A percentile compares a stretch with the other conserved stretches of the same genome.
Evolutionary conservation across 352 stramenopile genomes (phyloP).

Genomic region (Pythium scleroteichum): DNA sequence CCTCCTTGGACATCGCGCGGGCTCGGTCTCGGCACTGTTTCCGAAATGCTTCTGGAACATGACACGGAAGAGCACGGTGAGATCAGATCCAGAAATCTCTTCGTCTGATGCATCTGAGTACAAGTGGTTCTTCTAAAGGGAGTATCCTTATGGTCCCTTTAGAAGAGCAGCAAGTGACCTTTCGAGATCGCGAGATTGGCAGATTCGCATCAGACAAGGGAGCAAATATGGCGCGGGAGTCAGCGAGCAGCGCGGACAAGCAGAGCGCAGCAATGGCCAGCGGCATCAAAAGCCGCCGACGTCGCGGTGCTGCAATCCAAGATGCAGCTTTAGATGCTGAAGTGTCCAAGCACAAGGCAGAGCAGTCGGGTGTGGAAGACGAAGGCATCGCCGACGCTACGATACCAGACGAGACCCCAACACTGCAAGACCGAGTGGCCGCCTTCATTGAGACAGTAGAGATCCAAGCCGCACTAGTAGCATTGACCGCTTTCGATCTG

Average conservation of each 20-base stretch:
- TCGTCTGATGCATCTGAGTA: slow-evolving; percentile 12
- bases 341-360: background rate
- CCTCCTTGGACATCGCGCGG: slow-evolving; percentile 42
- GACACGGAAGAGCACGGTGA: slow-evolving; percentile 6
- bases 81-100: slow-evolving; percentile 9
- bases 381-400: background rate
- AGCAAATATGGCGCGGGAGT: slow-evolving; percentile 17
- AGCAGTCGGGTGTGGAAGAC: background rate
- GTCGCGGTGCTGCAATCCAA: slow-evolving; percentile 12
- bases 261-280: background rate
- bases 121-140: slow-evolving; percentile 4
- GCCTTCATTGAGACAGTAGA: slow-evolving; percentile 58
- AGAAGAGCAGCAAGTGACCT: slow-evolving; percentile 16
- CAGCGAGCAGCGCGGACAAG: background rate
- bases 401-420: no score
- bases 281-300: background rate
- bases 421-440: background rate
- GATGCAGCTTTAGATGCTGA: background rate
- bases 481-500: slow-evolving; percentile 56
- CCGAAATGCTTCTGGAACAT: slow-evolving; percentile 29
- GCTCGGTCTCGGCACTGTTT: background rate
- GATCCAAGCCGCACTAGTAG: slow-evolving; percentile 46
- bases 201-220: background rate
- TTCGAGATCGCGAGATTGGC: slow-evolving; percentile 7
- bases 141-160: slow-evolving; percentile 1